Base-by-base conservation (phyloP, 768 basidiomycete genomes). In the Xerocomellus amylosporus region DNA sequence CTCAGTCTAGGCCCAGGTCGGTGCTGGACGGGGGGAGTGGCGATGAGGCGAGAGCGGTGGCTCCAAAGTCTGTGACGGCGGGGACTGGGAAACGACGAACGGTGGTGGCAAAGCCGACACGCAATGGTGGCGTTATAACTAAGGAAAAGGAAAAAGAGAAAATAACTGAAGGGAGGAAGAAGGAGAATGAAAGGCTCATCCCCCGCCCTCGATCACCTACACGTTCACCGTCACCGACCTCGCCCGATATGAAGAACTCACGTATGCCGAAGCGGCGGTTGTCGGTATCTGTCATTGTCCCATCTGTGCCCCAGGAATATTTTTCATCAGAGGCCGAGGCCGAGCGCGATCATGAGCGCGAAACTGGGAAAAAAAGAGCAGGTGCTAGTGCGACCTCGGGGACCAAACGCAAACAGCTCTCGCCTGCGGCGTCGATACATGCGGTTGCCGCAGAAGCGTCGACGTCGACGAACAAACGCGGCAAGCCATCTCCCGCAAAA, bases 201-300 rank as follows among this genome's bases (percentile, higher is more conserved):
- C 0, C 47, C 4, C 43, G n/a, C 3, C 24, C 33, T 43, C 61
- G 42, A 19, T 54, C 63, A 2, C 49, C 47, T 6, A 46, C 59
- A 14, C 50, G 38, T 5, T 62, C 60, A 3, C 49, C 55, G 9
- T 46, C 53, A 7, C 54, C 60, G 14, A 19, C 41, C 9, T 53
- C 53, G 19, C 44, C 56, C 12, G 42, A n/a, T 10, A 13, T 26
- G 5, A 60, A 56, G 50, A 52, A 13, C 1, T 9, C 44, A 4
- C 56, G 38, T 19, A 52, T 45, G 5, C 55, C 46, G 0, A 70
- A 71, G 38, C 67, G 63, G 20, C 58, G 52, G 15, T 40, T n/a
- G n/a, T n/a, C n/a, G n/a, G n/a, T 68, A 4, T 71, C 67, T 12
- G 71, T 73, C 10, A 19, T 71, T 2, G 48, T 73, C 10, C 71